Base-by-base conservation (phyloP, 352 stramenopile species). In the Phytophthora hybrid region DNA sequence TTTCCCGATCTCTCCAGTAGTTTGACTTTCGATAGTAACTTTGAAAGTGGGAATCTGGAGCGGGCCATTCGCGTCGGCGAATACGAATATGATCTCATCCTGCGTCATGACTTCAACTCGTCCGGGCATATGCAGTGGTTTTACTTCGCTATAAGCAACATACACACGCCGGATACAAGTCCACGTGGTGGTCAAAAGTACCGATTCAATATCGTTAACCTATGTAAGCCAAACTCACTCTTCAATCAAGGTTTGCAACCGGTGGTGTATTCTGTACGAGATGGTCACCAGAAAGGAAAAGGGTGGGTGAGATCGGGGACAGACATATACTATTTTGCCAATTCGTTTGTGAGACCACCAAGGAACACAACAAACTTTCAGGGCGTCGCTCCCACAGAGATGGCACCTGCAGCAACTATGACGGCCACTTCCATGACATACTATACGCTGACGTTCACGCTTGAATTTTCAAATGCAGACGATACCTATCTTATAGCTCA, bases 21-120 rank as follows among this genome's bases (percentile, higher is more conserved):
- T 34, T 79, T 98, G 29, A 93, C 88, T 13, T 98, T 98, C 63
- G 93, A 98, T 46, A 97, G 93, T 49, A 82, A 84, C 59, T 98
- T 98, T 65, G 95, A 98, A 74, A 97, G 90, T 67, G 95, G 93
- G 2, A 98, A 98, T 55, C 80, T 98, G 13, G 81, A 90, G n/a
- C 75, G 79, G 2, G 90, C 84, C 10, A 87, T 97, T 63, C 92
- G 95, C 52, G 84, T 95, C 10, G 95, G 90, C 2, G 73, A 89
- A 23, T 83, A 66, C 34, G 90, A 98, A 57, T 99, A 98, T 71
- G 95, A 98, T 44, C 79, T 99, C 10, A 80, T 98, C 10, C 60
- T 98, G 14, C 82, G 93, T 4, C 72, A 82, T 0, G 96, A 99
- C 73, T 65, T 97, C 29, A 90, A 98, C 72, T 97, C 90, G 13